A percentile compares a stretch with the other conserved stretches of the same genome.
Conservation (phyloP, 306 rosid genomes). For the Cucurbita pepo region DNA sequence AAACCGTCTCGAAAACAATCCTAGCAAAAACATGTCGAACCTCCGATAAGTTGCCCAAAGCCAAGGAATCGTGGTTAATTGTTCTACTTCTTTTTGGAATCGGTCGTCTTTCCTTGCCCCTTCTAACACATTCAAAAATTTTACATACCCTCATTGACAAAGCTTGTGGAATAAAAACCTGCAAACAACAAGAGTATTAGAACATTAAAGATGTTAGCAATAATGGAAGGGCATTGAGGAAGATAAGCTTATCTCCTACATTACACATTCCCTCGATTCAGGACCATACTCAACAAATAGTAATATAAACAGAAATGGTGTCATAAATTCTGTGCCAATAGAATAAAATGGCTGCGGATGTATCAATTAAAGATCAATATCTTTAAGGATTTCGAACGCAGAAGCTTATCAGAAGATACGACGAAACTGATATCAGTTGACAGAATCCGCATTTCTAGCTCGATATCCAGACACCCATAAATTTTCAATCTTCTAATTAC, state of each 20-base stretch:
- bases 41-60: conserved; percentile 18
- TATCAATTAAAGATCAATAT: neutral
- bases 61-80: conserved; percentile 14
- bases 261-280: no score
- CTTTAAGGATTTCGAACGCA: neutral
- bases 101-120: conserved; percentile 7
- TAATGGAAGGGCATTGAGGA: neutral
- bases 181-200: conserved; percentile 7
- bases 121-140: conserved; percentile 18
- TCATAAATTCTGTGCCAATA: neutral
- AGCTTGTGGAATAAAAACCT: conserved; percentile 23
- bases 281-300: neutral
- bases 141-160: conserved; percentile 10
- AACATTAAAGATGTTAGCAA: neutral
- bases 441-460: neutral
- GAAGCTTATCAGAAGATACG: neutral
- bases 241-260: neutral
- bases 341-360: neutral
- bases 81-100: conserved; percentile 11
- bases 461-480: neutral
- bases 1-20: conserved; percentile 19
- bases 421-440: neutral
- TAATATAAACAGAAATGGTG: neutral
- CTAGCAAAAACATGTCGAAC: conserved; percentile 22
- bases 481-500: neutral